Conservation (phyloP, 2,329 filamentous ascomycete species). For the Aspergillus sp. region DNA sequence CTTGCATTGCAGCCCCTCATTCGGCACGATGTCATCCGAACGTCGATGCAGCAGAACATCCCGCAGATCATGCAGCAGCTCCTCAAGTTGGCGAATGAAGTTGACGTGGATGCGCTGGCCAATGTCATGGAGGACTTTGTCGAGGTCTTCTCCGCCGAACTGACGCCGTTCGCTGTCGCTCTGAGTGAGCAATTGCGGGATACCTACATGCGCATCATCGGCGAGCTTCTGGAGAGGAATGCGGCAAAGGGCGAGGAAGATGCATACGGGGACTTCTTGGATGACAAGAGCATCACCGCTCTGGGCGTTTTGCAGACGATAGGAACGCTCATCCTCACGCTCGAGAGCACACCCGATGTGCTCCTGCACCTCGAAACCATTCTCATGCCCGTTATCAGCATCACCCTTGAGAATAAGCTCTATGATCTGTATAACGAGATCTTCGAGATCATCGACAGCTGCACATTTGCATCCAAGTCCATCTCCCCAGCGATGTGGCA, state of each 20-base stretch:
- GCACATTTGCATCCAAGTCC: constrained; percentile 91
- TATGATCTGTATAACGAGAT: constrained; percentile 97
- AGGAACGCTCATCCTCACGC: constrained; percentile 87
- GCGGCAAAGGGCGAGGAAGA: constrained; percentile 65
- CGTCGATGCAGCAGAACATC: constrained; percentile 95
- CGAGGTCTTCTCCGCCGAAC: constrained; percentile 92
- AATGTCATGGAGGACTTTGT: constrained; percentile 99
- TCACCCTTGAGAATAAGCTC: constrained; percentile 94
- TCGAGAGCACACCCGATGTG: constrained; percentile 95
- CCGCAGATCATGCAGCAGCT: constrained; percentile 99
- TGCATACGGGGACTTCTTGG: constrained; percentile 78
- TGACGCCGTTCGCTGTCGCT: constrained; percentile 93
- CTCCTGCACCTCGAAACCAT: constrained; percentile 89
- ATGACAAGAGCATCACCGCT: constrained; percentile 97
- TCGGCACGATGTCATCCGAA: constrained; percentile 84
- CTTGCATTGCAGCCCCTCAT: constrained; percentile 92
- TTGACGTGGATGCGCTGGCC: constrained; percentile 90
- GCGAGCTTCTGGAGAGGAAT: constrained; percentile 83
- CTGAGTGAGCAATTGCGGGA: constrained; percentile 92
- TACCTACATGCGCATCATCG: constrained; percentile 87
- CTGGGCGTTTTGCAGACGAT: constrained; percentile 95
- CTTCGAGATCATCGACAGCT: constrained; percentile 98
- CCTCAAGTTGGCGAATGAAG: constrained; percentile 92
- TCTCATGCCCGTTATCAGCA: constrained; percentile 91
- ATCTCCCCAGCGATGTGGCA: constrained; percentile 98